phyloP scores from a whole-genome alignment of 2,329 filamentous ascomycete species.

The Periglandula ipomoeae region DNA sequence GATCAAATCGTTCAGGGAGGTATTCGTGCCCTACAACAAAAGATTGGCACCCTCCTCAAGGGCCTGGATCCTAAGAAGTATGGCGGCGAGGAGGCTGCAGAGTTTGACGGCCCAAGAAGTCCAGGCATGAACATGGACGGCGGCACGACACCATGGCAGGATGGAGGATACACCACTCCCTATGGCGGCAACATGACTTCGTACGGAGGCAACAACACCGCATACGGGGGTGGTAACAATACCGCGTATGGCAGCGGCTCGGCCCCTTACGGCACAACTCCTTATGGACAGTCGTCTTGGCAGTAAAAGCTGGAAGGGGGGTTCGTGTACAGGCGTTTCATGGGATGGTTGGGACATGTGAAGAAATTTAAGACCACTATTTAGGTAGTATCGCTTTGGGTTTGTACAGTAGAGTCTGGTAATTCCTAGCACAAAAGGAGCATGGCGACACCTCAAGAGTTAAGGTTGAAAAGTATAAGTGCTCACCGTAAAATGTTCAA shows the following conservation, averaged over 20 bases:
- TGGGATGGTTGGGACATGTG: neutral
- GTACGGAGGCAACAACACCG: slow-evolving; percentile 57
- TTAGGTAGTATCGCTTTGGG: slow-evolving; percentile 3
- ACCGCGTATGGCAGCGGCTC: slow-evolving; percentile 55
- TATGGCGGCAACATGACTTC: slow-evolving; percentile 52
- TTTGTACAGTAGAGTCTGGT: slow-evolving; percentile 3
- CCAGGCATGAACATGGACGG: slow-evolving; percentile 54
- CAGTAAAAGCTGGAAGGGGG: slow-evolving; percentile 20
- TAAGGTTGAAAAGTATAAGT: neutral
- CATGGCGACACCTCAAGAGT: neutral
- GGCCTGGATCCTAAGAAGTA: slow-evolving; percentile 37
- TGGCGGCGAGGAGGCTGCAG: slow-evolving; percentile 49
- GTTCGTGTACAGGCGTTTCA: slow-evolving; percentile 5
- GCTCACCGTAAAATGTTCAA: neutral
- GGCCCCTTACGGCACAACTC: slow-evolving; percentile 35
- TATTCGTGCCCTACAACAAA: slow-evolving; percentile 81
- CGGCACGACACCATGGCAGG: slow-evolving; percentile 46
- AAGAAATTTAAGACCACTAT: neutral
- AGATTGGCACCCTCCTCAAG: slow-evolving; percentile 72
- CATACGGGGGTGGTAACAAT: slow-evolving; percentile 56
- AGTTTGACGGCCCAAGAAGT: slow-evolving; percentile 56
- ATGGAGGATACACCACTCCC: slow-evolving; percentile 61
- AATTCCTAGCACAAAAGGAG: neutral
- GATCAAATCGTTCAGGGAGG: slow-evolving; percentile 83
- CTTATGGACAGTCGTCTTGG: slow-evolving; percentile 43